Evolutionary conservation across 2,329 filamentous ascomycete species (phyloP), one percentile per base, ranked within the genome.

Genomic region (Xylariomycetidae sp.): DNA sequence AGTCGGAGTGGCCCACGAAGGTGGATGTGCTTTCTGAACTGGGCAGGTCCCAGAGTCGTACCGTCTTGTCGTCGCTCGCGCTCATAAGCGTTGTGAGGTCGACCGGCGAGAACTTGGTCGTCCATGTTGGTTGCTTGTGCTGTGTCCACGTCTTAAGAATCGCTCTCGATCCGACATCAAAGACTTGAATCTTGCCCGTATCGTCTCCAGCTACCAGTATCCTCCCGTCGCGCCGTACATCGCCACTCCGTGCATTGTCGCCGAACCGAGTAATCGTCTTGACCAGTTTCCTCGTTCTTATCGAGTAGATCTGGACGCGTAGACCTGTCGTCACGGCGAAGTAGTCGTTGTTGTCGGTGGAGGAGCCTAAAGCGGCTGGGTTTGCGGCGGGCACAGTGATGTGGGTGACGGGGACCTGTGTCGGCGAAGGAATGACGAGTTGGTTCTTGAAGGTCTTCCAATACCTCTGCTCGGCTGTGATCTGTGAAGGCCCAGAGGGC

Each of bases 271-370:
- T 88, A 52, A 98, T 92, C 8, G 88, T 95, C 68, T 95, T 95
- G 53, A 95, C 68, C 9, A 92, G 75, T 63, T 95, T 94, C 38
- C 90, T 80, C 26, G 88, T 95, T 56, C 87, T 83, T 53, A 85
- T 85, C 32, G 87, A 95, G 71, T 88, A 95, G 42, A 98, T 80
- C 62, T 96, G 90, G 29, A 98, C 79, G 39, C 92, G 82, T 35
- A 87, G 87, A 39, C 92, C 90, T 10, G 88, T 89, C n/a, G 90
- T 96, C 40, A 95, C 85, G 36, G 86, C 89, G 60, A 98, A 96
- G 35, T 83, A 71, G 56, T 88, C 82, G 59, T 72, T 74, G 50
- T 64, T 68, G 63, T 37, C 31, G 23, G 32, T n/a, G 7, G 67
- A 57, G 60, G 65, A 59, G 58, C 56, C 55, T 61, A 57, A 52